phyloP scores from a whole-genome alignment of 2,329 filamentous ascomycete species.

The Shiraia bambusicola region DNA sequence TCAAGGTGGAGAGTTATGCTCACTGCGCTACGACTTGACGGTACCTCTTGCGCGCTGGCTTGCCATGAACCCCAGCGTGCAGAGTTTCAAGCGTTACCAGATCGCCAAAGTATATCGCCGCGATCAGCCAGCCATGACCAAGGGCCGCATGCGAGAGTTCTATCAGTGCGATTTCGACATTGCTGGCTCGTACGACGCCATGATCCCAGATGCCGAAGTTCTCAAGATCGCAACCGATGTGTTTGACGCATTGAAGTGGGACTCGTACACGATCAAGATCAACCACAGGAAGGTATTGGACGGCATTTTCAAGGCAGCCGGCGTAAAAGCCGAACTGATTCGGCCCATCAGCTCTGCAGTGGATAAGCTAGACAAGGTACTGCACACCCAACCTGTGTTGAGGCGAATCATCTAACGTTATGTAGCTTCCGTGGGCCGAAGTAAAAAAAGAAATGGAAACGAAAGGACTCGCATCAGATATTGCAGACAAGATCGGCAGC shows the following conservation, averaged over 20 bases:
- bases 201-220: constrained; percentile 91
- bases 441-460: constrained; percentile 94
- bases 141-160: constrained; percentile 92
- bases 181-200: constrained; percentile 78
- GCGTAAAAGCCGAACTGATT: constrained; percentile 84
- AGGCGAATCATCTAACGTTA: constrained; percentile 12
- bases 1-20: constrained; percentile 83
- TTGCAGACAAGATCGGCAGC: constrained; percentile 84
- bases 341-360: constrained; percentile 88
- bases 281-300: constrained; percentile 95
- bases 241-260: constrained; percentile 76
- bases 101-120: constrained; percentile 88
- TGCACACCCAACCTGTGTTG: background rate
- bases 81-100: constrained; percentile 90
- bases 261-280: constrained; percentile 82
- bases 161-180: constrained; percentile 98
- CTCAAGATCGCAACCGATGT: constrained; percentile 82
- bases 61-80: constrained; percentile 82
- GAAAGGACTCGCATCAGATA: constrained; percentile 73
- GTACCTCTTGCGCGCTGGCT: constrained; percentile 91
- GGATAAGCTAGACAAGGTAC: constrained; percentile 89
- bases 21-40: constrained; percentile 82
- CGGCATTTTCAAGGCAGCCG: constrained; percentile 87
- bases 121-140: constrained; percentile 77
- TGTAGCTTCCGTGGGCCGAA: constrained; percentile 71